Percentiles rank a stretch among this genome's conserved stretches.
phyloP scores from a whole-genome alignment of 305 asterid genomes.

The Fraxinus sp. region DNA sequence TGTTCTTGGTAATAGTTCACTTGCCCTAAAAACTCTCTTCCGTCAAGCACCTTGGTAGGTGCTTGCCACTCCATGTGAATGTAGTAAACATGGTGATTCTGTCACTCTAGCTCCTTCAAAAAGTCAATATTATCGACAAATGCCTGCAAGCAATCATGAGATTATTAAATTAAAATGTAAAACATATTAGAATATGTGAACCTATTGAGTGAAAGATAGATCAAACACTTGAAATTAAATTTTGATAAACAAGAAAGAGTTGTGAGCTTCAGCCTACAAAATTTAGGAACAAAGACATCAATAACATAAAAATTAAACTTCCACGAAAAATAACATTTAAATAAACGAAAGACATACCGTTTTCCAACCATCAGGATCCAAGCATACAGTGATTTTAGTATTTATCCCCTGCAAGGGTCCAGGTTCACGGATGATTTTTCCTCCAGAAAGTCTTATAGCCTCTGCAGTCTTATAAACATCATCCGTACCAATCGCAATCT shows the following conservation, averaged over 20 bases:
- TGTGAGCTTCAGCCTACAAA: not conserved
- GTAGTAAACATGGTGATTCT: not conserved
- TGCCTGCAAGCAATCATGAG: slow-evolving; percentile 41
- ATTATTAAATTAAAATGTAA: slow-evolving; percentile 1
- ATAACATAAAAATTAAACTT: not conserved
- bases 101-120: slow-evolving; percentile 46
- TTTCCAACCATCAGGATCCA: slow-evolving; percentile 66
- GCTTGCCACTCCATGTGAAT: not conserved
- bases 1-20: not conserved
- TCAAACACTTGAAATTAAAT: not conserved
- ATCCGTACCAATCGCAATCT: slow-evolving; percentile 55
- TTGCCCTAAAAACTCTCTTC: not conserved
- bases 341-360: slow-evolving; percentile 29
- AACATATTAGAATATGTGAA: not conserved
- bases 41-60: not conserved
- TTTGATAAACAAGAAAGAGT: not conserved
- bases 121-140: slow-evolving; percentile 51
- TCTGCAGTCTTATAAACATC: slow-evolving; percentile 52
- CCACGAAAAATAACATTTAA: not conserved
- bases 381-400: slow-evolving; percentile 47
- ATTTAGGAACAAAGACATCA: not conserved
- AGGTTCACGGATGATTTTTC: slow-evolving; percentile 46
- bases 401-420: slow-evolving; percentile 58
- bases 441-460: slow-evolving; percentile 42
- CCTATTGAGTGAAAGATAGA: not conserved